phyloP scores from a whole-genome alignment of 1,139 yeast genomes.

The Arxiozyma heterogenica region DNA sequence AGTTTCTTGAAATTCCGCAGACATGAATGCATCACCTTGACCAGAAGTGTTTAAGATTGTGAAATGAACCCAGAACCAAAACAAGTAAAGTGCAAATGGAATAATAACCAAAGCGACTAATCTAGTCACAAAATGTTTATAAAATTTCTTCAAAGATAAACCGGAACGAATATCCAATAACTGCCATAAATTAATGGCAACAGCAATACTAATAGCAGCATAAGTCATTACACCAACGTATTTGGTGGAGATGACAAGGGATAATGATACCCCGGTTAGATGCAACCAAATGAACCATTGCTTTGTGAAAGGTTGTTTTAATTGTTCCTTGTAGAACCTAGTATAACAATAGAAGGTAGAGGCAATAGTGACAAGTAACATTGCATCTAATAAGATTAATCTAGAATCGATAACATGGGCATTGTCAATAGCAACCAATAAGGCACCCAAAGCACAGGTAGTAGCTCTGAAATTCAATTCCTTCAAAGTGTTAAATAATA shows the following conservation, averaged over 20 bases:
- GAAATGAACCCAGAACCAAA: conserved; percentile 93
- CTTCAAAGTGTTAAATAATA: conserved; percentile 73
- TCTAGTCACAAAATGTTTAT: conserved; percentile 70
- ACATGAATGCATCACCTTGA: conserved; percentile 93
- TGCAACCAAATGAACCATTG: conserved; percentile 86
- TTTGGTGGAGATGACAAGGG: conserved; percentile 88
- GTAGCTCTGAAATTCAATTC: conserved; percentile 71
- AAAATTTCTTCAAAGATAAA: conserved; percentile 47
- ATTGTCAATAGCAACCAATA: conserved; percentile 75
- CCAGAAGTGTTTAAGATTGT: conserved; percentile 75
- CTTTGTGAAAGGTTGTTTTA: conserved; percentile 48
- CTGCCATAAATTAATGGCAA: conserved; percentile 76
- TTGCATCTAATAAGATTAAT: conserved; percentile 83
- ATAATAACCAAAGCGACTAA: conserved; percentile 61
- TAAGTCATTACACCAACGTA: conserved; percentile 93
- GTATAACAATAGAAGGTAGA: conserved; percentile 69
- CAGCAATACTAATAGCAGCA: conserved; percentile 79
- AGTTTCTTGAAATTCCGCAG: conserved; percentile 86
- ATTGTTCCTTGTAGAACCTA: conserved; percentile 65
- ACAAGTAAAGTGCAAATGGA: conserved; percentile 75
- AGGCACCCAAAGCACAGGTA: conserved; percentile 74
- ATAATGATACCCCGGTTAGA: conserved; percentile 73
- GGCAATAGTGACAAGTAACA: conserved; percentile 75
- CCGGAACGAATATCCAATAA: conserved; percentile 68
- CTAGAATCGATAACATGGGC: conserved; percentile 91